Percentiles rank a stretch among this genome's conserved stretches.
phyloP scores from a whole-genome alignment of 805 yeast genomes.

The Nakazawaea anatomiae region DNA sequence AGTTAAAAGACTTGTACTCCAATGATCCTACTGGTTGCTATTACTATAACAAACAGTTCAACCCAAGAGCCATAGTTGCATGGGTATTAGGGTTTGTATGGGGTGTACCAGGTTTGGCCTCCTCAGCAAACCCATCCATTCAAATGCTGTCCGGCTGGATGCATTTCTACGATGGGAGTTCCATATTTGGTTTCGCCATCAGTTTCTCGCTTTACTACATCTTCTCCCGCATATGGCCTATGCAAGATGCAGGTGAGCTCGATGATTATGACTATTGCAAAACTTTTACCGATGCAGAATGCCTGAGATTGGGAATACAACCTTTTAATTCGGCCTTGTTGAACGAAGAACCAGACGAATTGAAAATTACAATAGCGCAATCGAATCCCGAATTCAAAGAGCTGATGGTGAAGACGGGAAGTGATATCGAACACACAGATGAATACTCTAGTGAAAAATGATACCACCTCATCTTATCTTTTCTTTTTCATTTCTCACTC shows the following conservation, averaged over 20 bases:
- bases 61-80: conserved; percentile 33
- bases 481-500: not conserved
- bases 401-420: not conserved
- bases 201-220: conserved; percentile 32
- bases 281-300: conserved; percentile 25
- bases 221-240: conserved; percentile 29
- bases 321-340: conserved; percentile 13
- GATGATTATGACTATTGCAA: conserved; percentile 29
- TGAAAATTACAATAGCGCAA: not conserved
- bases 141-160: conserved; percentile 33
- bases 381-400: conserved; percentile 2
- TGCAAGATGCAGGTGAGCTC: conserved; percentile 24
- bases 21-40: conserved; percentile 23
- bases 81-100: conserved; percentile 38
- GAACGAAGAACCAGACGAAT: conserved; percentile 7
- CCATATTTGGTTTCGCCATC: conserved; percentile 35
- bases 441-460: conserved; percentile 1
- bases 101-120: conserved; percentile 43
- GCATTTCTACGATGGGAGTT: conserved; percentile 37
- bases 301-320: conserved; percentile 23
- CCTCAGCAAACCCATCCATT: conserved; percentile 20
- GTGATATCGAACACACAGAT: not conserved
- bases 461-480: not conserved
- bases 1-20: conserved; percentile 35
- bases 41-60: conserved; percentile 36